Percentiles rank a stretch among this genome's conserved stretches.
phyloP scores from a whole-genome alignment of 106 monocot species.

The Agapanthus africanus region DNA sequence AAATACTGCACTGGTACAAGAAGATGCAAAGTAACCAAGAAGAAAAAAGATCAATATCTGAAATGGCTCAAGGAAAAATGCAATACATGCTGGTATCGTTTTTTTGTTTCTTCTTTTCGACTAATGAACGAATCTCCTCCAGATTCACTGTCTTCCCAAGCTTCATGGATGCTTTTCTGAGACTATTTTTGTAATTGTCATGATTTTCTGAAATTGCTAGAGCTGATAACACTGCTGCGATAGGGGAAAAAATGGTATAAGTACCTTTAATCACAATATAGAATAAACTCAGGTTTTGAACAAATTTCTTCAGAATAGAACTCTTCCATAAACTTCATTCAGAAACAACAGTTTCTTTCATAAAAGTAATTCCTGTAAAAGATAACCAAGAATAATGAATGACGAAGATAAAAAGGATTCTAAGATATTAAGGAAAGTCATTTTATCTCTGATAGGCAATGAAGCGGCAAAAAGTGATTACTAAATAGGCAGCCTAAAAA shows the following conservation, averaged over 20 bases:
- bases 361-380: neutral
- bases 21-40: neutral
- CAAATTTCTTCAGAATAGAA: too few relatives aligned
- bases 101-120: slow-evolving; percentile 58
- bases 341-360: too few relatives aligned
- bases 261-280: neutral
- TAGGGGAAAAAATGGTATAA: neutral
- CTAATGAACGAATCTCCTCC: slow-evolving; percentile 38
- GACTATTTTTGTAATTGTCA: slow-evolving; percentile 18
- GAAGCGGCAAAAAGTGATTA: neutral
- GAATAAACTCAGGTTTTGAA: slow-evolving; percentile 1
- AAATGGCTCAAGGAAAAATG: neutral
- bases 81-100: slow-evolving; percentile 44
- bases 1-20: neutral
- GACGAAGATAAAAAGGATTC: neutral
- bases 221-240: slow-evolving; percentile 42
- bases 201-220: slow-evolving; percentile 31
- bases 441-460: neutral
- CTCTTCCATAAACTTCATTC: too few relatives aligned
- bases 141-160: slow-evolving; percentile 39
- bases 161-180: slow-evolving; percentile 46
- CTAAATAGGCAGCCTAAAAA: neutral
- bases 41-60: neutral
- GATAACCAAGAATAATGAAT: neutral
- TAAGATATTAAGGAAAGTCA: neutral